Evolutionary conservation across 441 rosid species (phyloP), one percentile per base, ranked within the genome.

Genomic region (Croton laevigatus): DNA sequence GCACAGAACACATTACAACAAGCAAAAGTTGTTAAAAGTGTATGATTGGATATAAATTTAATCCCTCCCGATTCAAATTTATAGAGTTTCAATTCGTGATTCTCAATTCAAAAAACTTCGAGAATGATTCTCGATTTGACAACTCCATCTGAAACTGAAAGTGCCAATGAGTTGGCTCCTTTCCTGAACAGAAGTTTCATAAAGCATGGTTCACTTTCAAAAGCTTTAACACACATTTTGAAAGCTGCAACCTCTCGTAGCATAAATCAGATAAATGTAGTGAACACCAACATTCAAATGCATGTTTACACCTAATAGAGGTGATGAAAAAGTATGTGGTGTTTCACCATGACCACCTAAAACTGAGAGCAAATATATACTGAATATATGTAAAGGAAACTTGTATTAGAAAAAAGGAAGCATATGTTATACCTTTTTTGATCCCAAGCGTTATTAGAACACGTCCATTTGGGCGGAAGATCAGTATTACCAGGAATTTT

Each of bases 401-500:
- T 34, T 27, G 9, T 20, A 62, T 7, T 20, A 4, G 22, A 40
- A 63, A 61, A 22, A 59, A 34, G 58, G 66, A 59, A 9, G 23
- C 59, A 42, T 27, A 52, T 66, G 48, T 65, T 62, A 32, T 82
- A 89, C 97, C 91, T 91, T 80, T 87, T 88, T 68, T 79, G 84
- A 78, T 91, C 93, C 94, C 93, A 89, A 40, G 80, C 60, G 71
- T 89, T 91, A 38, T 74, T 65, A 36, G 86, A 74, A 78, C 97
- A 91, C 16, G 88, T 87, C 94, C 94, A 91, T 71, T 78, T 89
- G 74, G 81, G 81, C 6, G 94, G 89, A 87, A 91, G 91, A 76
- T 77, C 83, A 76, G 86, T 85, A 75, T 75, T 77, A 63, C 76
- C 81, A 59, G 91, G 97, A 75, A 91, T 63, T 75, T 80, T 89